phyloP scores from a whole-genome alignment of 371 early-diverging fungal genomes.

The Haplosporangium sp. region DNA sequence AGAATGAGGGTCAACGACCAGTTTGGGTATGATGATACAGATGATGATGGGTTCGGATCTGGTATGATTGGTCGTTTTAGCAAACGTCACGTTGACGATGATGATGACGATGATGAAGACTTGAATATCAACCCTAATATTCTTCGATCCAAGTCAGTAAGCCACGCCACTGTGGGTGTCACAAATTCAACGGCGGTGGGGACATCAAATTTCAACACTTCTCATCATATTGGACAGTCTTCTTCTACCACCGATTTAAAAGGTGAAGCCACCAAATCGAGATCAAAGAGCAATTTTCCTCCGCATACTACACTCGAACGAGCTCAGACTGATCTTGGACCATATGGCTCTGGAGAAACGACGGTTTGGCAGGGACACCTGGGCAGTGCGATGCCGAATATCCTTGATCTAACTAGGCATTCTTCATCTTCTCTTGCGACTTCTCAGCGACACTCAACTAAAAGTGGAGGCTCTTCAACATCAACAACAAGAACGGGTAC shows the following conservation, averaged over 20 bases:
- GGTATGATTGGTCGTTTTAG: slow-evolving; percentile 46
- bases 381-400: background rate
- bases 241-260: slow-evolving; percentile 12
- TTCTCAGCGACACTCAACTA: background rate
- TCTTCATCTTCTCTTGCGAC: background rate
- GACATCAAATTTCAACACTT: background rate
- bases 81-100: slow-evolving; percentile 14
- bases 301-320: slow-evolving; percentile 19
- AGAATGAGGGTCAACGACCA: slow-evolving; percentile 18
- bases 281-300: slow-evolving; percentile 27
- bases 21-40: slow-evolving; percentile 29
- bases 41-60: slow-evolving; percentile 38
- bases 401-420: slow-evolving; percentile 15
- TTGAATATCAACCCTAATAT: background rate
- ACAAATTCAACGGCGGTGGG: background rate
- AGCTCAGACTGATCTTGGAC: slow-evolving; percentile 29
- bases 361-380: slow-evolving; percentile 16
- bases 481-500: slow-evolving; percentile 28
- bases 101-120: slow-evolving; percentile 35
- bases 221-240: background rate
- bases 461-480: slow-evolving; percentile 4
- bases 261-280: slow-evolving; percentile 27
- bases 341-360: background rate
- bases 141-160: slow-evolving; percentile 1
- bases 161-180: background rate